These are phyloP conservation scores for Trebouxia sp. DNA, from an alignment of 139 green algal genomes.

Conservation along the genomic window DNA sequence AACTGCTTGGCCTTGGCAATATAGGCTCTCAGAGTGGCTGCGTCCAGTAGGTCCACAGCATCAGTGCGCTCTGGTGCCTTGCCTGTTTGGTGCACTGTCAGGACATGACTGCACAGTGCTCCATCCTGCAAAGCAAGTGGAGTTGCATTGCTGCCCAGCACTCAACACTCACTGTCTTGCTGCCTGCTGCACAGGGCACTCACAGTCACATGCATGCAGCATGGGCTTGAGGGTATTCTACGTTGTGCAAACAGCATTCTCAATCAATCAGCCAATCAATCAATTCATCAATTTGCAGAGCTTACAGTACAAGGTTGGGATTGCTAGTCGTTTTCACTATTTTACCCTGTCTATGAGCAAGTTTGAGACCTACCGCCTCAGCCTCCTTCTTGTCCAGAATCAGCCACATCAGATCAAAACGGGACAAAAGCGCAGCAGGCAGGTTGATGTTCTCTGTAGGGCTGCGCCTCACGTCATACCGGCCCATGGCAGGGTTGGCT, in stretches of 20 bases:
- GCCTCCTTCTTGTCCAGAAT: slow-evolving; percentile 87
- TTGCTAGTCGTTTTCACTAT: too few species aligned
- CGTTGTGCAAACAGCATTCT: too few species aligned
- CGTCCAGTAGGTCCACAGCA: slow-evolving; percentile 32
- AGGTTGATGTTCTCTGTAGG: slow-evolving; percentile 98
- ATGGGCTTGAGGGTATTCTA: too few species aligned
- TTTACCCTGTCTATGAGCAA: too few species aligned
- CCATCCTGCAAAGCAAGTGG: slow-evolving; percentile 57
- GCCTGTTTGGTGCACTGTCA: slow-evolving; percentile 83
- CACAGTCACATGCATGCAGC: too few species aligned
- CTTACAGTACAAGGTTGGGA: too few species aligned
- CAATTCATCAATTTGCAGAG: too few species aligned
- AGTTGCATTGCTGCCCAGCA: not conserved
- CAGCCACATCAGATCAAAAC: slow-evolving; percentile 99
- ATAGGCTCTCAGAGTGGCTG: slow-evolving; percentile 81
- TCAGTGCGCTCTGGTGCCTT: slow-evolving; percentile 30
- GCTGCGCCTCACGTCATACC: slow-evolving; percentile 89
- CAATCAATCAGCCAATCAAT: too few species aligned
- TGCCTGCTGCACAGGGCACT: too few species aligned
- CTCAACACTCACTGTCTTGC: too few species aligned
- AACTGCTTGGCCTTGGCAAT: slow-evolving; percentile 77
- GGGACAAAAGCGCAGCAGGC: slow-evolving; percentile 85
- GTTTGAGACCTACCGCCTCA: slow-evolving; percentile 52
- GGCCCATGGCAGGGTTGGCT: slow-evolving; percentile 95
- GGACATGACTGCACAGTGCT: slow-evolving; percentile 87